phyloP scores from a whole-genome alignment of 257 asterid species.

The Petunia axillaris region DNA sequence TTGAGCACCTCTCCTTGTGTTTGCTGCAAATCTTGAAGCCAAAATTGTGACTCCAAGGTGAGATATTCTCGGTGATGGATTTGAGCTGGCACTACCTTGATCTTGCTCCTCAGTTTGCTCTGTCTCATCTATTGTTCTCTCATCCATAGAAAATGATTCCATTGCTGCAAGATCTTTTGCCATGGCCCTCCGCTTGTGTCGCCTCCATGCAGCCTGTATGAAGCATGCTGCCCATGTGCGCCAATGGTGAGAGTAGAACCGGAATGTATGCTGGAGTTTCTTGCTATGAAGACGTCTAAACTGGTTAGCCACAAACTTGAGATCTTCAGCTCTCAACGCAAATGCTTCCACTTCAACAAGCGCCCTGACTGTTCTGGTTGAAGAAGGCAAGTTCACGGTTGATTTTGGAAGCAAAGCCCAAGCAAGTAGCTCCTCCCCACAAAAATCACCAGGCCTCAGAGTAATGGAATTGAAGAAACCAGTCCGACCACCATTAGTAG shows the following conservation, averaged over 20 bases:
- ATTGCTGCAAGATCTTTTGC: constrained; percentile 68
- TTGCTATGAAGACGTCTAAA: constrained; percentile 94
- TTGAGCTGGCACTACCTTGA: constrained; percentile 29
- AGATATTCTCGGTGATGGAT: constrained; percentile 42
- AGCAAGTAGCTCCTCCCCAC: constrained; percentile 93
- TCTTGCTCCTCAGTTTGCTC: constrained; percentile 45
- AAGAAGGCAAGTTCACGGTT: constrained; percentile 72
- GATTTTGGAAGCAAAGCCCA: constrained; percentile 96
- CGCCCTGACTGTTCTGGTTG: constrained; percentile 86
- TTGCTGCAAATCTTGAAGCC: constrained; percentile 91
- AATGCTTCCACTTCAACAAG: constrained; percentile 89
- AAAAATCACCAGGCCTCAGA: constrained; percentile 86
- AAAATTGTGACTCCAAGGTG: constrained; percentile 75
- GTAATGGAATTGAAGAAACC: constrained; percentile 84
- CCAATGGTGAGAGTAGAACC: constrained; percentile 95
- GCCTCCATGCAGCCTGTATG: constrained; percentile 85
- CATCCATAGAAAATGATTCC: constrained; percentile 61
- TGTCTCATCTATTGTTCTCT: constrained; percentile 32
- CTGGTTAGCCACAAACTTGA: constrained; percentile 88
- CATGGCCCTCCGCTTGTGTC: constrained; percentile 66
- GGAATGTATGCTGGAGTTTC: constrained; percentile 88
- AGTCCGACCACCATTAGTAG: constrained; percentile 89
- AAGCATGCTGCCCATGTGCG: constrained; percentile 96
- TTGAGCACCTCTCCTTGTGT: constrained; percentile 84
- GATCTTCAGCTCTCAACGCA: constrained; percentile 87